phyloP scores from a whole-genome alignment of 228 moss, liverwort and hornwort genomes.

The Sphagnum fallax region DNA sequence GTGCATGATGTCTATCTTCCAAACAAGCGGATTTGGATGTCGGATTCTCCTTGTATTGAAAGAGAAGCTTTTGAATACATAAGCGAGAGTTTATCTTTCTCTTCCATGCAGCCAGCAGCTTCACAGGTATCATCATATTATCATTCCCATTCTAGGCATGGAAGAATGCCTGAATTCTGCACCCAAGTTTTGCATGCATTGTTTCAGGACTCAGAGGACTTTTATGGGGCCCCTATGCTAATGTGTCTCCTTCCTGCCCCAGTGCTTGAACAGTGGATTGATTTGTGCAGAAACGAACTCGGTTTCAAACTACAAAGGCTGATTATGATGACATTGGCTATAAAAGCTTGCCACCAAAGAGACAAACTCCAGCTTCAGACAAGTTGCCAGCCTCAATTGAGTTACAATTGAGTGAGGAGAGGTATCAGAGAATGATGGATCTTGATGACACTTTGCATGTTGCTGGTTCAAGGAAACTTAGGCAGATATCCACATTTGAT shows the following conservation, averaged over 20 bases:
- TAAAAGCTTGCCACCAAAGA: conserved; percentile 11
- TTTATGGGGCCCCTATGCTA: background rate
- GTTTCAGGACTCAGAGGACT: conserved; percentile 16
- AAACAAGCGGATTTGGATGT: conserved; percentile 59
- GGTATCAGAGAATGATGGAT: conserved; percentile 18
- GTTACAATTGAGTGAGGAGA: conserved; percentile 37
- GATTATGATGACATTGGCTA: conserved; percentile 22
- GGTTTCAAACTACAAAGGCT: conserved; percentile 6
- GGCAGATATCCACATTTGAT: conserved; percentile 18
- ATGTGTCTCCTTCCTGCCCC: background rate
- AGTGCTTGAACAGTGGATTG: background rate
- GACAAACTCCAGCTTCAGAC: background rate
- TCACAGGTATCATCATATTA: conserved; percentile 27
- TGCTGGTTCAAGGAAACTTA: conserved; percentile 17
- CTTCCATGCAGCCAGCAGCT: conserved; percentile 4
- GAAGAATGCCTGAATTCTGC: background rate
- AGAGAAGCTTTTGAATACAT: conserved; percentile 56
- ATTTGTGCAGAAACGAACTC: background rate
- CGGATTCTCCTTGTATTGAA: conserved; percentile 66
- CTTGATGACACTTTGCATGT: conserved; percentile 35
- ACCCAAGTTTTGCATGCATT: conserved; percentile 1
- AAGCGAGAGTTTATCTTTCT: conserved; percentile 16
- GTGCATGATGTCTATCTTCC: conserved; percentile 82
- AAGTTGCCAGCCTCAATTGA: conserved; percentile 9
- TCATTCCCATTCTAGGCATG: background rate